phyloP scores from a whole-genome alignment of 2,329 filamentous ascomycete species.

The Trichoderma citrinoviride region DNA sequence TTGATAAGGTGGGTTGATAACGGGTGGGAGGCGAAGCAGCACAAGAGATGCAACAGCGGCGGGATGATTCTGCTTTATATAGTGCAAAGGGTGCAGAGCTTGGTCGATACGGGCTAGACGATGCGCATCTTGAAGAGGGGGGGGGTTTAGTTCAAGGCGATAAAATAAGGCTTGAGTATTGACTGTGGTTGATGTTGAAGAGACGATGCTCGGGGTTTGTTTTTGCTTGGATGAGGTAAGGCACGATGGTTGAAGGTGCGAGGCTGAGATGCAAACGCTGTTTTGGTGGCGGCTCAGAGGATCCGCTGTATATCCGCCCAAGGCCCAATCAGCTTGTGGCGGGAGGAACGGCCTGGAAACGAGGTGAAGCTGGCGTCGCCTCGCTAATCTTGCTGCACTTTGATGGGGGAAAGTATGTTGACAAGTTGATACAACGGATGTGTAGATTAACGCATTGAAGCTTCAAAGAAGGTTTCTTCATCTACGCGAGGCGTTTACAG shows the following conservation, averaged over 20 bases:
- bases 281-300: conserved; percentile 3
- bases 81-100: too few species aligned
- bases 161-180: background rate
- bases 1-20: too few species aligned
- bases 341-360: background rate
- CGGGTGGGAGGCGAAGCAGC: too few species aligned
- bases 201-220: background rate
- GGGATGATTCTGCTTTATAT: too few species aligned
- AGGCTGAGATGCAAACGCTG: background rate
- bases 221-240: background rate
- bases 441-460: too few species aligned
- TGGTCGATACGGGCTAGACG: too few species aligned
- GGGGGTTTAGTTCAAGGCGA: background rate
- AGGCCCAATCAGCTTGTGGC: background rate
- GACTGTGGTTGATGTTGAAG: background rate
- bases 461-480: too few species aligned
- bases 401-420: background rate
- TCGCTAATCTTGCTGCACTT: background rate
- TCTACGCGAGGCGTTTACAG: too few species aligned
- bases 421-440: too few species aligned
- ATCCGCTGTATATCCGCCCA: conserved; percentile 2
- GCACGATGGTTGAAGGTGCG: background rate
- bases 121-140: too few species aligned
- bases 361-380: background rate
- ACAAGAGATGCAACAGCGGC: too few species aligned